Conservation (phyloP, 2,329 filamentous ascomycete species). For the Davidsoniella neocaledoniae region DNA sequence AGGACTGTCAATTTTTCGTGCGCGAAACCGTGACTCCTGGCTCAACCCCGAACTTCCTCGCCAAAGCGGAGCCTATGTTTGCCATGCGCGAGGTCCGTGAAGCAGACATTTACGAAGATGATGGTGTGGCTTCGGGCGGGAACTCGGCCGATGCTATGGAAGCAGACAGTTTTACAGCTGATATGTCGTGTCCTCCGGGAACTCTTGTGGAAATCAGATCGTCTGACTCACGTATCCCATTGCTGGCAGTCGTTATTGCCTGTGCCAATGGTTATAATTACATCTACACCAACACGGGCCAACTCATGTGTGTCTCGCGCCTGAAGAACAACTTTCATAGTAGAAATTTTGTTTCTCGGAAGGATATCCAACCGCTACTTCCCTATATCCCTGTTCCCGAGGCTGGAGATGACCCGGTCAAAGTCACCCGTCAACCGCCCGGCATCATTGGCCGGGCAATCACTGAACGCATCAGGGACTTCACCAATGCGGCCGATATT, state of each 20-base stretch:
- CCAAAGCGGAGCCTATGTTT: constrained; percentile 5
- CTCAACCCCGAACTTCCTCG: constrained; percentile 5
- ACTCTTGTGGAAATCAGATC: constrained; percentile 16
- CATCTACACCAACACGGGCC: constrained; percentile 36
- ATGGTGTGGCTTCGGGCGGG: constrained; percentile 1
- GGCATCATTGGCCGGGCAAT: constrained; percentile 26
- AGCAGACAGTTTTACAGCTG: background rate
- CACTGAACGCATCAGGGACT: constrained; percentile 31
- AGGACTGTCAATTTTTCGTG: background rate
- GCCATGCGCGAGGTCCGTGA: constrained; percentile 7
- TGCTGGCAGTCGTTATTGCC: constrained; percentile 37
- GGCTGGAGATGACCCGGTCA: background rate
- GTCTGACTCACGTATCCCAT: constrained; percentile 25
- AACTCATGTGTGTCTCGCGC: constrained; percentile 27
- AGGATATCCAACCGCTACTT: constrained; percentile 24
- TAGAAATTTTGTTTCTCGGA: constrained; percentile 25
- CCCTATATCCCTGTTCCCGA: constrained; percentile 14
- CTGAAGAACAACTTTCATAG: constrained; percentile 33
- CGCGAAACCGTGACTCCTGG: constrained; percentile 4
- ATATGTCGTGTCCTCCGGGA: constrained; percentile 3
- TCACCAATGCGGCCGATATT: constrained; percentile 25
- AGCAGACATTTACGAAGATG: background rate
- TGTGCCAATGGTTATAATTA: constrained; percentile 33
- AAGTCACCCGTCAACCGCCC: constrained; percentile 23
- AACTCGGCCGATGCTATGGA: background rate